A percentile compares a stretch with the other conserved stretches of the same genome.
Evolutionary conservation across 1,284 basidiomycete genomes (phyloP).

Genomic region (Rhodotorula sp.): DNA sequence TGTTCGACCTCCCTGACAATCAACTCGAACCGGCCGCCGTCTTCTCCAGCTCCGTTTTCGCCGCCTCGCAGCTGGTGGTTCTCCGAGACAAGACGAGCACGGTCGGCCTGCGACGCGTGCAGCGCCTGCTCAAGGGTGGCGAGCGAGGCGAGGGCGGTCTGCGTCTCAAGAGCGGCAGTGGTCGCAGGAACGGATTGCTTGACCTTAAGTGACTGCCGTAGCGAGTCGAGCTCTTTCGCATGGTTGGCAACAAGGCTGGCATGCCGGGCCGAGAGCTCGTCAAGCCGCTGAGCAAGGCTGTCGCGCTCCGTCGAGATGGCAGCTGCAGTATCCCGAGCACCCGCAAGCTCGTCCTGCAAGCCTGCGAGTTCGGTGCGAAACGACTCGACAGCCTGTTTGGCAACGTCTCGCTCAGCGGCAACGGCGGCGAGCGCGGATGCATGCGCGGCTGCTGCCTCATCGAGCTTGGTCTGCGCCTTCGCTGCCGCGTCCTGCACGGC

Average conservation of each 20-base stretch:
- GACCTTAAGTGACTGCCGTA: slow-evolving; percentile 9
- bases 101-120: slow-evolving; percentile 48
- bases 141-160: slow-evolving; percentile 48
- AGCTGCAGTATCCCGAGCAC: neutral
- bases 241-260: neutral
- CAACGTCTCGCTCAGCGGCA: slow-evolving; percentile 72
- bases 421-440: neutral
- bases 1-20: slow-evolving; percentile 69
- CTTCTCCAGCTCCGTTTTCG: neutral
- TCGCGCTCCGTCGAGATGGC: neutral
- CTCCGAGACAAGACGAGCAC: slow-evolving; percentile 46
- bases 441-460: neutral
- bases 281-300: neutral
- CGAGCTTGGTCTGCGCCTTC: too few species aligned
- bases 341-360: slow-evolving; percentile 14
- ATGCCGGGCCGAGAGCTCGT: slow-evolving; percentile 2
- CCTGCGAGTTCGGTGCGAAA: slow-evolving; percentile 46
- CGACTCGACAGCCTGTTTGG: slow-evolving; percentile 66
- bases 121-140: slow-evolving; percentile 48
- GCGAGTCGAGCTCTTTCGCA: slow-evolving; percentile 3
- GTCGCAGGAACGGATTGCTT: neutral
- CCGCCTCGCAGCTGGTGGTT: slow-evolving; percentile 41
- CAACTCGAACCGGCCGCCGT: slow-evolving; percentile 52
- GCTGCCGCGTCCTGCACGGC: too few species aligned
- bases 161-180: slow-evolving; percentile 40